Evolutionary conservation across 202 grass and related monocot species (phyloP).

Genomic region (Tripidium arundinaceum): DNA sequence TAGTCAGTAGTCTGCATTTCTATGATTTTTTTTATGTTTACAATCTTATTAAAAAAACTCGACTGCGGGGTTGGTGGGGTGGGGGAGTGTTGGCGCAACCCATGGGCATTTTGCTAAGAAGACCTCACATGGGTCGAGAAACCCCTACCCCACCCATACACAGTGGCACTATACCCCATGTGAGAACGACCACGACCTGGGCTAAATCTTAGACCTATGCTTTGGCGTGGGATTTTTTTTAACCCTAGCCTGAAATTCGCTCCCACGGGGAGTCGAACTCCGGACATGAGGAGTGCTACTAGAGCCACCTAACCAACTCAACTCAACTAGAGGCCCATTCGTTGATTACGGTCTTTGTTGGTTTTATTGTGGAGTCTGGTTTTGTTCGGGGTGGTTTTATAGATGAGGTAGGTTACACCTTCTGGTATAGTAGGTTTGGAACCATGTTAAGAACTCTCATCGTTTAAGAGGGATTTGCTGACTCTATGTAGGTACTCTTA

Average conservation of each 20-base stretch:
- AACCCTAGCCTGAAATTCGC: too few species aligned
- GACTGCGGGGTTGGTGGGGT: too few species aligned
- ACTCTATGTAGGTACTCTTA: background rate
- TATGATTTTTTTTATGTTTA: background rate
- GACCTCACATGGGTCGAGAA: too few species aligned
- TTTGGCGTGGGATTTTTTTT: too few species aligned
- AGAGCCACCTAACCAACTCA: too few species aligned
- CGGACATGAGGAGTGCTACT: background rate
- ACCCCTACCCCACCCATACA: too few species aligned
- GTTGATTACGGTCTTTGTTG: background rate
- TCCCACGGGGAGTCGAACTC: too few species aligned
- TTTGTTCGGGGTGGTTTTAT: background rate
- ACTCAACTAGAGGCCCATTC: background rate
- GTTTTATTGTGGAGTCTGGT: background rate
- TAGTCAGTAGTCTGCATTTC: background rate
- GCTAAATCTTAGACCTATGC: too few species aligned
- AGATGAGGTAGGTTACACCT: background rate
- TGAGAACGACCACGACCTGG: too few species aligned
- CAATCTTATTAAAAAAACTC: background rate
- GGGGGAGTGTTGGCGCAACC: too few species aligned
- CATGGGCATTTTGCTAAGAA: too few species aligned
- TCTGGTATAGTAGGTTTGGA: background rate
- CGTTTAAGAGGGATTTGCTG: background rate
- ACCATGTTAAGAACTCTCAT: background rate
- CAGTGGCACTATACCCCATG: too few species aligned